Evolutionary conservation across 2,329 filamentous ascomycete species (phyloP), one percentile per base, ranked within the genome.

Genomic region (Paramyrothecium roridum): DNA sequence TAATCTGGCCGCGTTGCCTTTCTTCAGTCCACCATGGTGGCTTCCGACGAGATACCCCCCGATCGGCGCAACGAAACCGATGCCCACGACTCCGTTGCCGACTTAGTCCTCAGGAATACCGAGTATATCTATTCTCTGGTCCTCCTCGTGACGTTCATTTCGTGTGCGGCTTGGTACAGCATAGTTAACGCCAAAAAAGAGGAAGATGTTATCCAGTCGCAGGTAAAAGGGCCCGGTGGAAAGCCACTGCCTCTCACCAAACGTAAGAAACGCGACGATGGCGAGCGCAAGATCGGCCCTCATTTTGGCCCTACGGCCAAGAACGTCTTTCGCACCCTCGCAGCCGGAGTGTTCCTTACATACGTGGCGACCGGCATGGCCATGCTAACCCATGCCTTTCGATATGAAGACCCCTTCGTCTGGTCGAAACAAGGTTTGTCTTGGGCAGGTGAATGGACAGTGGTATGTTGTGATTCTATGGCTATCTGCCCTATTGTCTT

Each of bases 371-470:
- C 91, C 73, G 87, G 88, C 52, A 79, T 81, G 52, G 84, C 89
- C 63, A 85, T 93, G 69, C 84, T 95, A 50, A 70, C 84, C 49
- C 92, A 95, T 73, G 87, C 90, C 58, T 80, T 96, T 56, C 70
- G 66, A 61, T 64, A 69, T 49, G 72, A 74, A 50, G 65, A 74
- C 54, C 71, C 72, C 22, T 73, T 67, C 56, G 63, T 63, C 50
- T 74, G 72, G 72, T 68, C 71, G 16, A 69, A 61, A 57, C 64
- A 73, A 56, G 76, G 85, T 59, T 77, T 85, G 53, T 58, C 67
- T 21, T 96, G 91, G 91, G 91, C 90, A 67, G 90, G 90, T 54
- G 85, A 95, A 75, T 81, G 85, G 62, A 82, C 83, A 54, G 87
- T 89, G 75, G 90, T 93, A 84, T 69, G 88, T 76, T 54, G 52